Percentiles rank a stretch among this genome's conserved stretches.
phyloP scores from a whole-genome alignment of 257 asterid species.

The Solanum clarkiae region DNA sequence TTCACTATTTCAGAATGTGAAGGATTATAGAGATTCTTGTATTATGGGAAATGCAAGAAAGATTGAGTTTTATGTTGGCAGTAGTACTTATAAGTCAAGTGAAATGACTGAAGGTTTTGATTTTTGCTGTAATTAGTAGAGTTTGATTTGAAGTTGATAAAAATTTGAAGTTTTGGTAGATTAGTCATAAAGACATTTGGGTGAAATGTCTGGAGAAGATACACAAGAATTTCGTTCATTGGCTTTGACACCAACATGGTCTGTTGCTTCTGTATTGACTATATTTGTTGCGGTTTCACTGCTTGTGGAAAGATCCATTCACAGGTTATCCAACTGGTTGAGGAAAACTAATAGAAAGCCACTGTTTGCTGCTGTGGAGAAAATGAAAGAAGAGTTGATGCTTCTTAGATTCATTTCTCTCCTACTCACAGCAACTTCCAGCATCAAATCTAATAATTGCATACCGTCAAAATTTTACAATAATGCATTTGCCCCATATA shows the following conservation, averaged over 20 bases:
- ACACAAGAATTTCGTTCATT: constrained; percentile 58
- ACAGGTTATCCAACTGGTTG: too few species aligned
- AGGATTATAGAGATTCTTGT: neutral
- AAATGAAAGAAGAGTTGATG: too few species aligned
- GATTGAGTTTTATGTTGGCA: neutral
- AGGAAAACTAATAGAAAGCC: too few species aligned
- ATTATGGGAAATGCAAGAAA: neutral
- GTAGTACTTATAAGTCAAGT: neutral
- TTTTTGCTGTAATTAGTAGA: neutral
- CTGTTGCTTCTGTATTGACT: constrained; percentile 87
- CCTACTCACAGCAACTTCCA: too few species aligned
- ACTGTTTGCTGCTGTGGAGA: too few species aligned
- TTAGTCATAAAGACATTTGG: neutral
- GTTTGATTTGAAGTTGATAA: neutral
- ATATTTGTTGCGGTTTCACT: constrained; percentile 81
- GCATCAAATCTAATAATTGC: too few species aligned
- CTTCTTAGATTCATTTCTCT: too few species aligned
- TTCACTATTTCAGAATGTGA: neutral
- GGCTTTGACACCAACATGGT: constrained; percentile 97
- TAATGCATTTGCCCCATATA: constrained; percentile 73
- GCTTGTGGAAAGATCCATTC: too few species aligned
- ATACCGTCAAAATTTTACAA: too few species aligned
- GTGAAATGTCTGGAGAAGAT: constrained; percentile 36
- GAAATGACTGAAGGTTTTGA: neutral
- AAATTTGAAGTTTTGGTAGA: neutral